Evolutionary conservation across 257 asterid species (phyloP), one percentile per base, ranked within the genome.

Genomic region (Paulownia fortunei): DNA sequence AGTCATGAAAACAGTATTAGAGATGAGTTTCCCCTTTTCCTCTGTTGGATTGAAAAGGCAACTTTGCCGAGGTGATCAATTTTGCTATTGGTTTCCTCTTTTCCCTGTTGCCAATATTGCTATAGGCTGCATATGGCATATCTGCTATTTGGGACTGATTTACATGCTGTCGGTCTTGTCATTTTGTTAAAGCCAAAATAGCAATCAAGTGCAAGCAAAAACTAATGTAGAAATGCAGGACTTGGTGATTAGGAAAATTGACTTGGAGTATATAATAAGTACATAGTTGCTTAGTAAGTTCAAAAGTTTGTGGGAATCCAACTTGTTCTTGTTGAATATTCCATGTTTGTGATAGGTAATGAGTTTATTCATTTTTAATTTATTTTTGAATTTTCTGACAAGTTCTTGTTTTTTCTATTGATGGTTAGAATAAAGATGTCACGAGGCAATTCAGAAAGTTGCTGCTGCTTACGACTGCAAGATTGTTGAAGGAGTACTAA

Each of bases 401-500:
- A n/a, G 27, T 6, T 58, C 49, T 26, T 30, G 21, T 61, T 9
- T 21, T 52, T 49, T 71, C 58, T 36, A 1, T 76, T 76, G 46
- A 46, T 77, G 65, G 80, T 81, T 39, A 92, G 97, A 92, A 92
- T 72, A 89, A 88, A 80, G 97, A 92, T 76, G 97, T 92, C 63
- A 83, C 3, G 91, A 92, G 84, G 97, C 97, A 39, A 86, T 92
- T 66, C 94, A 92, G 86, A 90, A 94, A 72, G 99, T 94, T 74
- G 99, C 98, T 63, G 96, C 97, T 32, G 96, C 97, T 24, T 94
- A 89, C 60, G 98, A 92, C 86, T 94, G 99, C 91, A 92, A 89
- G 86, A 88, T 92, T 81, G 97, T 92, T 11, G 99, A 94, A 84
- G 98, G 99, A 41, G 98, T 94, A 19, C 85, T 92, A 37, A 92